Evolutionary conservation across 73 alveolate genomes (phyloP).

Genomic region (Blepharisma stoltei): DNA sequence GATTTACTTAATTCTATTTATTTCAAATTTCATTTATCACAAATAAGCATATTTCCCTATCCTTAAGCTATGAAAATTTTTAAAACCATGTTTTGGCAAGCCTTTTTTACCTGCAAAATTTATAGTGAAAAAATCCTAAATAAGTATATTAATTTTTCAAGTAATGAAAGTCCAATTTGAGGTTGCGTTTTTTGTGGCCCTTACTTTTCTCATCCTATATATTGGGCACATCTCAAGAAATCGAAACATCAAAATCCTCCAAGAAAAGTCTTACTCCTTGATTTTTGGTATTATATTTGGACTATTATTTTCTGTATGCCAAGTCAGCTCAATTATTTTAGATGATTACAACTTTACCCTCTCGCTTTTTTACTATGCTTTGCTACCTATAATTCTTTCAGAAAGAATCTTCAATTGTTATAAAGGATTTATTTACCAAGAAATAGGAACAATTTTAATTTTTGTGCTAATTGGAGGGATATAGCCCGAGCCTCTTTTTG

Average conservation of each 20-base stretch:
- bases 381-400: background rate
- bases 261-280: background rate
- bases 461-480: background rate
- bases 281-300: background rate
- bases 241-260: background rate
- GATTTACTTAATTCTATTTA: no score
- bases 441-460: background rate
- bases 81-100: no score
- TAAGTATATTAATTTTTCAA: no score
- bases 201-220: no score
- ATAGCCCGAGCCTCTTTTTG: no score
- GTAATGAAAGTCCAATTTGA: no score
- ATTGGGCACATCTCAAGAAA: slow-evolving; percentile 3
- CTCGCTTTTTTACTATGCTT: background rate
- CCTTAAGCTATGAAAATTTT: no score
- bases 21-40: no score
- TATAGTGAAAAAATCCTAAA: no score
- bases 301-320: background rate
- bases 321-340: background rate
- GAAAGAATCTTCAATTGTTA: background rate
- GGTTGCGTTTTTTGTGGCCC: no score
- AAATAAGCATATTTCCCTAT: no score
- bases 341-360: background rate
- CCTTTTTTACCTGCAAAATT: no score
- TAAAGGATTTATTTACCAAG: background rate